Base-by-base conservation (phyloP, 371 early-diverging fungal species). In the Nematocida sp. region DNA sequence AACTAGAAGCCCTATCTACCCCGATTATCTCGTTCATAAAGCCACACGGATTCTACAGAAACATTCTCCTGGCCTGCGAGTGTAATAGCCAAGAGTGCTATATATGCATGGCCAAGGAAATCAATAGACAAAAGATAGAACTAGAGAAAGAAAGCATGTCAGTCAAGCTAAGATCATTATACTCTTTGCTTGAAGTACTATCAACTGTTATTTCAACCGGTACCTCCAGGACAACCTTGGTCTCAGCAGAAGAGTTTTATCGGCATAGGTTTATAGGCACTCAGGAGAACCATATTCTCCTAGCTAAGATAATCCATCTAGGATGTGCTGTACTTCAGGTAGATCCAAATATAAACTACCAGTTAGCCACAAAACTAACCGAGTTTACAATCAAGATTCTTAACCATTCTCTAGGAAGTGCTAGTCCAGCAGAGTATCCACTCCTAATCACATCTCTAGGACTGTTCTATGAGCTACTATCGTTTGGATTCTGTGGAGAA, bases 401-500 rank as follows among this genome's bases (percentile, higher is more conserved):
- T 5, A 70, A 70, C 62, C 45, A 70, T 41, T 5, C 74, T 1
- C 32, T 70, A 40, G 25, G 60, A 27, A 43, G 43, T 17, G 74
- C 74, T 2, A 7, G 13, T 7, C 47, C 27, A 2, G 45, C 15
- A 34, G 74, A 70, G 62, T 61, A 48, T 35, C 21, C 46, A n/a
- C 47, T 70, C 9, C 46, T 70, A 38, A 4, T 70, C 34, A 47
- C 47, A 7, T 35, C 58, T 7, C 74, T 70, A 13, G 43, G 46
- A 2, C 55, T 70, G 9, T 70, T 70, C 61, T 60, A 66, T 45
- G 74, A 70, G 74, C 57, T 70, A 13, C 34, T 70, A 40, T n/a
- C 58, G 3, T 57, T 46, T 21, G 74, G 80, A 35, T 67, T 65
- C 48, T 65, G 67, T 40, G 78, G 75, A 52, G 65, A 70, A 19